These are phyloP conservation scores for Xylaria telfairii DNA, from an alignment of 495 filamentous ascomycete species.

Conservation along the genomic window DNA sequence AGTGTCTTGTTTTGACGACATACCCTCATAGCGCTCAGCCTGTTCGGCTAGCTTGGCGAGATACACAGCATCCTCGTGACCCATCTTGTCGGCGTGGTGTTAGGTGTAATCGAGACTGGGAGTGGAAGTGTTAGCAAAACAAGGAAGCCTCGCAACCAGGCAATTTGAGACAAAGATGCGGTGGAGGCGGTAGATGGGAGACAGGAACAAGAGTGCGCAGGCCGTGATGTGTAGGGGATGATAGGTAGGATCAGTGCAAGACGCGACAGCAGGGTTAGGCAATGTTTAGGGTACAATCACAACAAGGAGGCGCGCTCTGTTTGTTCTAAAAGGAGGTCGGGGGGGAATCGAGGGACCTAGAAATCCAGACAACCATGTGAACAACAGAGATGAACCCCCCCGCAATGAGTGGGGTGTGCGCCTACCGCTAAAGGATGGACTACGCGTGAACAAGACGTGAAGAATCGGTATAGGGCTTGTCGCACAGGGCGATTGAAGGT, in stretches of 20 bases:
- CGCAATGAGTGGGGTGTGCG: conserved; percentile 46
- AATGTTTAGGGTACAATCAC: not conserved
- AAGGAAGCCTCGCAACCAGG: conserved; percentile 24
- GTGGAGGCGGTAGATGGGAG: conserved; percentile 17
- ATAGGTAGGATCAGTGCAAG: not conserved
- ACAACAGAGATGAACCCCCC: conserved; percentile 35
- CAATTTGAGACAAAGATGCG: conserved; percentile 29
- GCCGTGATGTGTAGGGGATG: not conserved
- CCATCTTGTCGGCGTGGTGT: conserved; percentile 72
- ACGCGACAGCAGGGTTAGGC: not conserved
- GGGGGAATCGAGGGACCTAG: conserved; percentile 10
- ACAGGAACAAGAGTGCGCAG: conserved; percentile 24
- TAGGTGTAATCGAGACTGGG: conserved; percentile 29
- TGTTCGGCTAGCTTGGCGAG: conserved; percentile 99
- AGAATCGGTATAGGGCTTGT: conserved; percentile 26
- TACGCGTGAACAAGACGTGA: conserved; percentile 35
- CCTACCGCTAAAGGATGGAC: conserved; percentile 33
- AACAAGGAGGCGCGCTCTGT: conserved; percentile 9
- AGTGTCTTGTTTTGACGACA: conserved; percentile 43
- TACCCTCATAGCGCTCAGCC: conserved; percentile 99
- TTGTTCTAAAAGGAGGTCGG: conserved; percentile 9
- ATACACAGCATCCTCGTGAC: conserved; percentile 99
- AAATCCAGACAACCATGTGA: conserved; percentile 25
- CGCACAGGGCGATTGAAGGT: conserved; percentile 38
- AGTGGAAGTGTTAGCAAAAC: conserved; percentile 36